Evolutionary conservation across 768 basidiomycete species (phyloP).

Genomic region (Tulasnella sp.): DNA sequence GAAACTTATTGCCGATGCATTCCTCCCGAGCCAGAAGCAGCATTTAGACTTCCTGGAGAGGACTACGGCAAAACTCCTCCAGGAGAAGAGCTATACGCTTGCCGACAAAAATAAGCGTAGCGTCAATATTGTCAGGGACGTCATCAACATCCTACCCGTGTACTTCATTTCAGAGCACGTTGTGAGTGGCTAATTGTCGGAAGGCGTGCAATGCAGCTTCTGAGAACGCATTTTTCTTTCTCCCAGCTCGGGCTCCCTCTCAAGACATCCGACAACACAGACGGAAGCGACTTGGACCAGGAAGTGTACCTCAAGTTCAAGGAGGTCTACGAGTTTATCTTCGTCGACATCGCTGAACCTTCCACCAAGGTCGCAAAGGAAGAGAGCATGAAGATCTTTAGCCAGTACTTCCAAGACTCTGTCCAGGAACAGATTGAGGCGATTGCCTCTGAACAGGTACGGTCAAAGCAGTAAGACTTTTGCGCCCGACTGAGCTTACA

Average conservation of each 20-base stretch:
- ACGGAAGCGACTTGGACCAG: constrained; percentile 28
- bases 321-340: constrained; percentile 27
- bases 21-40: too few relatives aligned
- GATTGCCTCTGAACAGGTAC: neutral
- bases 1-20: too few relatives aligned
- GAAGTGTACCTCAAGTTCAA: constrained; percentile 29
- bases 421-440: neutral
- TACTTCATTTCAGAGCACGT: constrained; percentile 67
- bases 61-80: constrained; percentile 60
- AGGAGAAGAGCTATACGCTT: constrained; percentile 50
- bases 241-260: constrained; percentile 30
- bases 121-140: constrained; percentile 66
- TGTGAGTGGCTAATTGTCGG: constrained; percentile 43
- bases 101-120: constrained; percentile 51
- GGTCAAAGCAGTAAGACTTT: neutral
- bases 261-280: constrained; percentile 29
- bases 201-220: neutral
- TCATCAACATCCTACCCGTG: constrained; percentile 61
- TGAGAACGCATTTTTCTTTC: neutral
- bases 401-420: constrained; percentile 37
- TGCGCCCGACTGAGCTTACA: neutral
- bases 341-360: constrained; percentile 35
- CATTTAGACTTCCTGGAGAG: too few relatives aligned
- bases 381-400: constrained; percentile 45
- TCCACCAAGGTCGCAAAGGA: constrained; percentile 58